These are phyloP conservation scores for Trichoderma sp. DNA, from an alignment of 2,329 filamentous ascomycete species.

Conservation along the genomic window DNA sequence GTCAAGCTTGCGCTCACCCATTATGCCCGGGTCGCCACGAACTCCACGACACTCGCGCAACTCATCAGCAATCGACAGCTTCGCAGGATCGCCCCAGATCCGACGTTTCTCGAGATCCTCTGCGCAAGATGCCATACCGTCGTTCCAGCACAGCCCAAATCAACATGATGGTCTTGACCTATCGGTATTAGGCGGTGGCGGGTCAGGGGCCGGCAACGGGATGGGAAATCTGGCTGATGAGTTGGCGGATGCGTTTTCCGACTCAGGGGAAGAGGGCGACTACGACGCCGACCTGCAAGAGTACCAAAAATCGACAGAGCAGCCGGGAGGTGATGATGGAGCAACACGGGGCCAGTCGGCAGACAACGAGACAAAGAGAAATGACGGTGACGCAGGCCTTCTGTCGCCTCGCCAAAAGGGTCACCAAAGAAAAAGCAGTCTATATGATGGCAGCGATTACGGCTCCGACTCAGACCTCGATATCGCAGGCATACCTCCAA, in stretches of 20 bases:
- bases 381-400: slow-evolving; percentile 44
- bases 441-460: slow-evolving; percentile 73
- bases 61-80: slow-evolving; percentile 54
- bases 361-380: slow-evolving; percentile 35
- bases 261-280: slow-evolving; percentile 60
- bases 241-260: slow-evolving; percentile 69
- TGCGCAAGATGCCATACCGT: slow-evolving; percentile 49
- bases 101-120: slow-evolving; percentile 53
- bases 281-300: slow-evolving; percentile 40
- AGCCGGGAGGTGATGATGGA: neutral
- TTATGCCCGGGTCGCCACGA: slow-evolving; percentile 45
- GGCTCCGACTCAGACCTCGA: slow-evolving; percentile 71
- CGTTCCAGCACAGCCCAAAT: slow-evolving; percentile 48
- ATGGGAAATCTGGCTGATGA: slow-evolving; percentile 80
- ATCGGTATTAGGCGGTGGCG: slow-evolving; percentile 44
- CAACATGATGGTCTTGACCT: slow-evolving; percentile 50
- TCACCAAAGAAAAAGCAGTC: slow-evolving; percentile 54
- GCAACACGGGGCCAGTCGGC: slow-evolving; percentile 7
- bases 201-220: slow-evolving; percentile 48
- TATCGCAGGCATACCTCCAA: slow-evolving; percentile 63
- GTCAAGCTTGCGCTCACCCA: slow-evolving; percentile 21
- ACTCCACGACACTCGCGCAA: slow-evolving; percentile 61
- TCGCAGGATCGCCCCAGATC: slow-evolving; percentile 44
- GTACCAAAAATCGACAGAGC: neutral
- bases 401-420: slow-evolving; percentile 44